A percentile compares a stretch with the other conserved stretches of the same genome.
These are phyloP conservation scores for Lodderomyces metapsilosis DNA, from an alignment of 1,139 yeast species.

Conservation along the genomic window DNA sequence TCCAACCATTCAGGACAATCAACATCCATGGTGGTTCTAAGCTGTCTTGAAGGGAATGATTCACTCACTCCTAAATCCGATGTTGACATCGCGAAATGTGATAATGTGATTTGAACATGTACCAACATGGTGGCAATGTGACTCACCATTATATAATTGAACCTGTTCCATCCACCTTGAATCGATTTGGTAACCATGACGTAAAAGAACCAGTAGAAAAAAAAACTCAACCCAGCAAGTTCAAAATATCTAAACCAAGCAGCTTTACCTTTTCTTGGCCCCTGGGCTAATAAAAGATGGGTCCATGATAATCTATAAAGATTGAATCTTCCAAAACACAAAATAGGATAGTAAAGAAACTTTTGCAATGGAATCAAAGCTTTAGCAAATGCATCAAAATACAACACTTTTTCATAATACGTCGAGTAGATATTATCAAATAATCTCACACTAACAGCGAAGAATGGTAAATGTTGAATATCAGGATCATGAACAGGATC, in stretches of 20 bases:
- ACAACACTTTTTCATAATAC: conserved; percentile 64
- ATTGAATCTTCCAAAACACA: conserved; percentile 83
- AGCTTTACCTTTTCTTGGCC: conserved; percentile 78
- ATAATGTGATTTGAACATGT: conserved; percentile 86
- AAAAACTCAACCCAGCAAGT: conserved; percentile 62
- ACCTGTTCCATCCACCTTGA: conserved; percentile 50
- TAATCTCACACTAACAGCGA: conserved; percentile 76
- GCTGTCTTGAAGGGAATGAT: conserved; percentile 76
- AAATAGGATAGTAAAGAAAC: conserved; percentile 72
- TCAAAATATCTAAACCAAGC: conserved; percentile 87
- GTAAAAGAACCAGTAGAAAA: conserved; percentile 80
- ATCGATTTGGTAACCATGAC: conserved; percentile 52
- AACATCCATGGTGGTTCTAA: conserved; percentile 93
- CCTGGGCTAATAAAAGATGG: conserved; percentile 66
- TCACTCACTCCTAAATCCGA: conserved; percentile 80
- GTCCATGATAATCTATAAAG: conserved; percentile 80
- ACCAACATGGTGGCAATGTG: conserved; percentile 85
- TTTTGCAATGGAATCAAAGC: conserved; percentile 61
- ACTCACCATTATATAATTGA: conserved; percentile 65
- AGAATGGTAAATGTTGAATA: conserved; percentile 88
- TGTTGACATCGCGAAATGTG: conserved; percentile 94
- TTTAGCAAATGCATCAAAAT: conserved; percentile 68
- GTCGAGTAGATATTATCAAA: conserved; percentile 73
- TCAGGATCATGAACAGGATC: conserved; percentile 95
- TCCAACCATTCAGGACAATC: conserved; percentile 94